Evolutionary conservation across 2,329 filamentous ascomycete genomes (phyloP), one percentile per base, ranked within the genome.

Genomic region (Beauveria medogensis): DNA sequence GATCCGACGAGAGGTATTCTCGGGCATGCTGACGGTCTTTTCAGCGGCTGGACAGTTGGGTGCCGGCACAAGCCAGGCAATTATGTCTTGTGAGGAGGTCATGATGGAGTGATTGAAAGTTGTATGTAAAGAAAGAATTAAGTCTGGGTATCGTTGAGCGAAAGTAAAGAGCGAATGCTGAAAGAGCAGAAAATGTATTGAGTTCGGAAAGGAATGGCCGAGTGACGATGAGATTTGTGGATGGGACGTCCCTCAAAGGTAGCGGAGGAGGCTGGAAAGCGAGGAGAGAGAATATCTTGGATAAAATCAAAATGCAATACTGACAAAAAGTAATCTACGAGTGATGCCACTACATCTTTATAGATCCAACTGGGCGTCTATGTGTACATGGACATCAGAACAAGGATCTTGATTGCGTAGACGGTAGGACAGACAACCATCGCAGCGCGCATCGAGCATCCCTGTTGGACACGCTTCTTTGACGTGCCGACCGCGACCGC

Each of bases 1-100:
- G 57, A 71, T 62, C 47, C 67, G 63, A 57, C 67, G 69, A 59
- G 64, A 65, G 58, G 66, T 60, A 68, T 75, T 75, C 60, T 71
- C 70, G 44, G 69, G 63, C 22, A 71, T 68, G 30, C 68, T 61
- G 3, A 70, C 69, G 34, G 71, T 66, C 59, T 71, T 71, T 55
- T 74, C 72, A 63, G 72, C 71, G 62, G 62, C 63, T 10, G 71
- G 69, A 64, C 69, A 67, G 54, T 69, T 68, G 24, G 72, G 67
- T 62, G 73, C 72, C 46, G 73, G 73, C 55, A 75, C 70, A 65
- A 75, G 72, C 73, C 73, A 75, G 66, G 73, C 73, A 66, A 75
- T 74, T 62, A 73, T 67, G 61, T 74, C 66, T 61, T 66, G 60
- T 59, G 61, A 56, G 63, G 61, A 62, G 37, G 62, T 59, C 65